Evolutionary conservation across 495 filamentous ascomycete species (phyloP), one percentile per base, ranked within the genome.

Genomic region (Penicillium maclennaniae): DNA sequence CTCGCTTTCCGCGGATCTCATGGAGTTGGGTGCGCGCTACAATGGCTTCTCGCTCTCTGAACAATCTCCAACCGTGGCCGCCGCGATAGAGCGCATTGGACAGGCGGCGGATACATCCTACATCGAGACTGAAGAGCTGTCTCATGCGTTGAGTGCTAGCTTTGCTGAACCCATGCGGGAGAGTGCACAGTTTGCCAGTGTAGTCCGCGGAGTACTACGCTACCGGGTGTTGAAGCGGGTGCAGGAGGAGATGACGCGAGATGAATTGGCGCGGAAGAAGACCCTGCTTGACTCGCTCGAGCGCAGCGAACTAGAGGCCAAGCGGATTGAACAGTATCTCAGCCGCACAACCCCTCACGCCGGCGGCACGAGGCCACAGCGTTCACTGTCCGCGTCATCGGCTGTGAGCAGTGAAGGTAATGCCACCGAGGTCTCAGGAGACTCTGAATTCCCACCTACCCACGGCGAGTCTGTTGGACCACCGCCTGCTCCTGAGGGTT

Each of bases 121-220:
- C 62, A 92, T 98, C 50, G 91, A 90, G 21, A 96, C 92, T 0
- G 91, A 95, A 60, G 93, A 97, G 62, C 74, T 98, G 2, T 91
- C 92, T 1, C 81, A 81, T 2, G 83, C 86, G 0, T 68, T 98
- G 34, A 89, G 89, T 15, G 90, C 91, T 1, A 89, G 82, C 55
- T 98, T 98, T 69, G 92, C 93, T 0, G 93, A 98, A 61, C 93
- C 93, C 4, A 95, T 98, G 88, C 81, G 93, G 31, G 93, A 98
- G 69, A 95, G 87, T 56, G 93, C 93, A 15, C 93, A 98, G 62
- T 97, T 98, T 64, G 93, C 93, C 0, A 90, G 93, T 20, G 88
- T 98, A 0, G 93, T 98, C 10, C 83, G 93, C 16, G 87, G 74
- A 48, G 92, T 97, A 21, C 71, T 98, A 16, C 80, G 90, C 38